Base-by-base conservation (phyloP, 2,329 filamentous ascomycete genomes). In the Fragosphaeria purpurea region DNA sequence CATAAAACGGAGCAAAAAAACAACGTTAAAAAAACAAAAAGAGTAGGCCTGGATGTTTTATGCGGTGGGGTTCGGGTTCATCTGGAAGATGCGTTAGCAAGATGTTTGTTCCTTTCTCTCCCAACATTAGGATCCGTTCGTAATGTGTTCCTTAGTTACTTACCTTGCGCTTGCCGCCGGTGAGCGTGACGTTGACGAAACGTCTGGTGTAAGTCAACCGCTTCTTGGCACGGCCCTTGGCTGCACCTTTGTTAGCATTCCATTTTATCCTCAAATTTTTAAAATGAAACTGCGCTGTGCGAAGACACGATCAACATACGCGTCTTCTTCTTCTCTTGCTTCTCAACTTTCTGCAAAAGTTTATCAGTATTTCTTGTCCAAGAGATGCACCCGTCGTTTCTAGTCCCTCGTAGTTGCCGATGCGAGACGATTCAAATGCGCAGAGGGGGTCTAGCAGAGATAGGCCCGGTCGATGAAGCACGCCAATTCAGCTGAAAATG, bases 141-240 rank as follows among this genome's bases (percentile, higher is more conserved):
- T 22, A 22, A 22, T 22, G 22, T 22, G 22, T 10, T 32, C 6
- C 8, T 22, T 6, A 32, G 11, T n/a, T 4, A 13, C 76, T 68
- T 73, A 93, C 88, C 88, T 96, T 96, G 75, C 91, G 82, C 90
- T 97, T 97, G 77, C 91, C 91, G 61, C 90, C 57, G 35, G 60
- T 95, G 76, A 95, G 81, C 67, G 88, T 93, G 70, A 97, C 89
- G 77, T 97, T 96, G 64, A 97, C 90, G 79, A 97, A 97, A 68
- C 91, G 90, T 72, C 91, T 86, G 66, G 88, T 95, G 83, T 96
- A 96, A 70, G 82, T 84, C 71, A 95, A 83, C 68, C 91, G 83
- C 89, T 96, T 96, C 78, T 93, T 88, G 65, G 91, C 91, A 68
- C 91, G 89, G 70, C 91, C 91, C 85, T 96, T 96, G 70, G 91